These are phyloP conservation scores for Erodium chrysanthum DNA, from an alignment of 441 rosid species.

Conservation along the genomic window DNA sequence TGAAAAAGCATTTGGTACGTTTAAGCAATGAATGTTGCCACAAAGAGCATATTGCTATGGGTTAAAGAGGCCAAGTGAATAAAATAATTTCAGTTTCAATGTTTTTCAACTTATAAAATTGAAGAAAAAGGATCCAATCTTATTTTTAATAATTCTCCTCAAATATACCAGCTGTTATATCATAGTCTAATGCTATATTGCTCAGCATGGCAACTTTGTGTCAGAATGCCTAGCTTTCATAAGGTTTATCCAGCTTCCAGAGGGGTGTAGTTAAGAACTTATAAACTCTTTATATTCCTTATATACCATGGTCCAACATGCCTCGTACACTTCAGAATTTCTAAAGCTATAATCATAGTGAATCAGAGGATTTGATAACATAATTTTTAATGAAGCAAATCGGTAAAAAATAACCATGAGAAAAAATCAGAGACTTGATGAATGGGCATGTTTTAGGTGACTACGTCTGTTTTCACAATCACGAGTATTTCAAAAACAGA, in stretches of 20 bases:
- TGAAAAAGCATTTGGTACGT: neutral
- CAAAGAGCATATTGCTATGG: neutral
- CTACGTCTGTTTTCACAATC: neutral
- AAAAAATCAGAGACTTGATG: neutral
- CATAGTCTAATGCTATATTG: neutral
- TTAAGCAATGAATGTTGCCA: neutral
- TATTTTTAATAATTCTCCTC: neutral
- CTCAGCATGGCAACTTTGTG: neutral
- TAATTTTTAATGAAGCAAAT: neutral
- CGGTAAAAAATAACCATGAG: neutral
- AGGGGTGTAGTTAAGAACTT: neutral
- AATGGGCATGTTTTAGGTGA: neutral
- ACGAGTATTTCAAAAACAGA: neutral
- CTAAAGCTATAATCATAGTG: neutral
- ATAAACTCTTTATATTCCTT: neutral
- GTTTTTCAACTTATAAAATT: neutral
- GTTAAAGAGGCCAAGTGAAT: neutral
- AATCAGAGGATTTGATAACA: constrained; percentile 1
- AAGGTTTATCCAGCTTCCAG: neutral
- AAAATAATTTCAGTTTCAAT: neutral
- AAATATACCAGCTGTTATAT: neutral
- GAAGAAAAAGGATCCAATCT: neutral
- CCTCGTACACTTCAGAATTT: neutral
- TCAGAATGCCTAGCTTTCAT: neutral
- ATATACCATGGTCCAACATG: neutral